Percentiles rank a stretch among this genome's conserved stretches.
Conservation (phyloP, 2,329 filamentous ascomycete species). For the Talaromyces rugulosus region DNA sequence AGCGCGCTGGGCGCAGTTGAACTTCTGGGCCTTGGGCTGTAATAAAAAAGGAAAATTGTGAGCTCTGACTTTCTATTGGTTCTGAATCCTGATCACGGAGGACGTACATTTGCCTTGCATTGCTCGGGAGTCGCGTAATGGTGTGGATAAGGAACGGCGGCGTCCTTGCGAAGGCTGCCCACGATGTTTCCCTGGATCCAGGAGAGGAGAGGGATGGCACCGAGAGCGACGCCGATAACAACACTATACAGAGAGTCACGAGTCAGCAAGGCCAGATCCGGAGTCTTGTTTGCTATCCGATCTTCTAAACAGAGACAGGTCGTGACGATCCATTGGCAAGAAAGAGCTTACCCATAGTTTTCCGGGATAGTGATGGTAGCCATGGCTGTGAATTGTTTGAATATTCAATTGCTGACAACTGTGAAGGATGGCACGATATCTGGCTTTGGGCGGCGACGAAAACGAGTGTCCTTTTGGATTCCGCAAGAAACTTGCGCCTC, state of each 20-base stretch:
- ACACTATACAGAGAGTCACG: conserved; percentile 38
- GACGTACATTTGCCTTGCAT: conserved; percentile 44
- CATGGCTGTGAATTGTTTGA: conserved; percentile 24
- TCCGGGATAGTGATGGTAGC: conserved; percentile 41
- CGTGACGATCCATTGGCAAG: background rate
- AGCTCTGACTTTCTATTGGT: background rate
- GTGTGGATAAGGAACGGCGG: conserved; percentile 55
- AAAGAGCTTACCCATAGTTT: conserved; percentile 44
- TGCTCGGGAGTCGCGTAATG: conserved; percentile 55
- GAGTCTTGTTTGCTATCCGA: background rate
- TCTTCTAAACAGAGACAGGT: background rate
- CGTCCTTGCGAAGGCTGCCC: conserved; percentile 44
- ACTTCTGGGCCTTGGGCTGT: conserved; percentile 41
- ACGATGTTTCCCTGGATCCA: conserved; percentile 50
- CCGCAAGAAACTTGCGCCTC: background rate
- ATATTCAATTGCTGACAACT: background rate
- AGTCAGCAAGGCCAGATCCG: background rate
- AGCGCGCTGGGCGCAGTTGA: conserved; percentile 53
- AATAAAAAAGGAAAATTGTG: background rate
- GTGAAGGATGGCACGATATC: background rate
- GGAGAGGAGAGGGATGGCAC: conserved; percentile 51
- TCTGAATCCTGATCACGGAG: background rate
- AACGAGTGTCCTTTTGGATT: background rate
- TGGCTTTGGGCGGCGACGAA: background rate
- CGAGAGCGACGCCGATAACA: conserved; percentile 52